Base-by-base conservation (phyloP, 108 stramenopile genomes). In the Licmophora abbreviata region DNA sequence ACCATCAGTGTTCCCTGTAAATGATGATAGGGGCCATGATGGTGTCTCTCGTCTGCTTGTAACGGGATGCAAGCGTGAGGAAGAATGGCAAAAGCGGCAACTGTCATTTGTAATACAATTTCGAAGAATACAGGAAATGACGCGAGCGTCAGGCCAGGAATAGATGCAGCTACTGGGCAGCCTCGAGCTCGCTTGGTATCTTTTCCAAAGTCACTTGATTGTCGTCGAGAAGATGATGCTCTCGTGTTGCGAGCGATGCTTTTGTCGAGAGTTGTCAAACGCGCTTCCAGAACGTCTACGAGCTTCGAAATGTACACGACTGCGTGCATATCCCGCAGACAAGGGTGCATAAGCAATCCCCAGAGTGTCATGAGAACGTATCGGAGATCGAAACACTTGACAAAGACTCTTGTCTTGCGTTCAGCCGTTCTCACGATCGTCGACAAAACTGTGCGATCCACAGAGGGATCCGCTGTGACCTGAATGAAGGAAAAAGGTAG, bases 121-220 rank as follows among this genome's bases (percentile, higher is more conserved):
- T 50, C 48, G 15, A 50, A 29, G 30, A 20, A 50, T 15, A 31
- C 15, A 15, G 30, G 15, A 6, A 50, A n/a, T 32, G 48, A 24
- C 21, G 29, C 48, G 3, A 18, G 31, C 15, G 18, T 50, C 2
- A 50, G 24, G 21, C 48, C 15, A 3, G 48, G 48, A 29, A 50
- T 50, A 3, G 32, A 29, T 31, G 48, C 3, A 17, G 2, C 22
- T 8, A 31, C 12, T 29, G 1, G 30, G 4, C 11, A 2, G 15
- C 30, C 18, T 50, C 33, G 3, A 25, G n/a, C 2, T 18, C n/a
- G 2, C 3, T 31, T 25, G 4, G 18, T 4, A 32, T 50, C 15
- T 29, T 1, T 25, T 50, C 33, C 5, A 3, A 1, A 50, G n/a
- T n/a, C n/a, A n/a, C n/a, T n/a, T n/a, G n/a, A n/a, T n/a, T n/a